Evolutionary conservation across 352 stramenopile species (phyloP), one percentile per base, ranked within the genome.

Genomic region (Globisporangium middletonii): DNA sequence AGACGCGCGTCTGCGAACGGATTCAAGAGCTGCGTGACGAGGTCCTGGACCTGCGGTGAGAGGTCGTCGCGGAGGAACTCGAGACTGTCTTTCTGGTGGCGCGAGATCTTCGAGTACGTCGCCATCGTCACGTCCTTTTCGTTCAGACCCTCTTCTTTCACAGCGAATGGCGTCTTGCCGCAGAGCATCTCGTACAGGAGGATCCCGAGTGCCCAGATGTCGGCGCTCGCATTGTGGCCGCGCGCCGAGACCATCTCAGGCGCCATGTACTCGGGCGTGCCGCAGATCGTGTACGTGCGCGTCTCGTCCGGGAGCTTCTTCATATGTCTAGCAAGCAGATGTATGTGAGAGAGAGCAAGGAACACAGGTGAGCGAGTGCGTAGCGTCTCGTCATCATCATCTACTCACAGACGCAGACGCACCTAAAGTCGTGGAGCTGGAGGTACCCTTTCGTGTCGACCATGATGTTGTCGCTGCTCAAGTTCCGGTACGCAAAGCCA

Each of bases 201-300:
- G 46, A 95, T 90, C 13, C 86, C 87, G 3, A 95, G 70, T 0
- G 80, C 86, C 87, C 87, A 96, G 30, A 92, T 79, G 46, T 96
- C 87, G n/a, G 82, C 77, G 42, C 73, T 83, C 23, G 71, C 74
- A 12, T 79, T 91, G 57, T 96, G 83, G 6, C 81, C 82, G 19
- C 86, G 75, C 2, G 85, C 86, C 0, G 83, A 93, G 38, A 96
- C 73, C 82, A 96, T 92, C 63, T 96, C 87, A 0, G 87, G 87
- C 7, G 87, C 80, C 73, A 95, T 92, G 69, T 95, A 96, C 69
- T 96, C 87, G 28, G 87, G 77, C 23, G 86, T 95, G 11, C 86
- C 86, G 50, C 85, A 94, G 56, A 96, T 89, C 35, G 87, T 95
- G 68, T 93, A 92, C 33, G 87, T 95, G 13, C 83, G 77, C 28